A percentile compares a stretch with the other conserved stretches of the same genome.
These are phyloP conservation scores for Pleurotus citrinopileatus DNA, from an alignment of 768 basidiomycete species.

Conservation along the genomic window DNA sequence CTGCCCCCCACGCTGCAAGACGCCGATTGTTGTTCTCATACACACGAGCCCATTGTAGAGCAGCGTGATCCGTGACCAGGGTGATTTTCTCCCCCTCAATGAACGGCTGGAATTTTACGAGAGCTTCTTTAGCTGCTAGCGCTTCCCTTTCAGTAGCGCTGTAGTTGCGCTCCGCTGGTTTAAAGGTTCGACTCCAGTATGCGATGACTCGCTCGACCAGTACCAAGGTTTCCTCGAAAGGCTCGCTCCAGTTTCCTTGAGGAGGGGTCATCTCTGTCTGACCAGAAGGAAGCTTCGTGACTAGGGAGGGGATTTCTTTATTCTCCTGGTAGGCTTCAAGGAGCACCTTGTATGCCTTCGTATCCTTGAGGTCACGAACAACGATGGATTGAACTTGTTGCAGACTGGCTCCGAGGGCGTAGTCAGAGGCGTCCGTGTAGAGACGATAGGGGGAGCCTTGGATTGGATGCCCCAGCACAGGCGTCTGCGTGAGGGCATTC, in stretches of 20 bases:
- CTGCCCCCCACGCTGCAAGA: slow-evolving; percentile 27
- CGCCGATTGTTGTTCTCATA: slow-evolving; percentile 22
- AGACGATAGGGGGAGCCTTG: slow-evolving; percentile 28
- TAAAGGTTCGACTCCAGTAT: slow-evolving; percentile 26
- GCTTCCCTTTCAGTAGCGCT: slow-evolving; percentile 30
- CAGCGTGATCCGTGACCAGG: slow-evolving; percentile 22
- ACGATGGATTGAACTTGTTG: slow-evolving; percentile 30
- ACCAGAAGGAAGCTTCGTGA: slow-evolving; percentile 18
- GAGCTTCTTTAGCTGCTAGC: slow-evolving; percentile 22
- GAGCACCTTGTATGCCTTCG: slow-evolving; percentile 21
- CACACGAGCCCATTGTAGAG: slow-evolving; percentile 20
- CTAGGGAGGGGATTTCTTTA: slow-evolving; percentile 20
- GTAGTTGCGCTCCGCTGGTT: slow-evolving; percentile 26
- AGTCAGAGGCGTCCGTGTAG: slow-evolving; percentile 33
- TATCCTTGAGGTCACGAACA: slow-evolving; percentile 25
- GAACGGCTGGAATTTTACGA: slow-evolving; percentile 31
- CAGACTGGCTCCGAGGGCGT: slow-evolving; percentile 22
- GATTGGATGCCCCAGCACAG: slow-evolving; percentile 28
- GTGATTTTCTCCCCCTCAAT: slow-evolving; percentile 30
- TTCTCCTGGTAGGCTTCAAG: slow-evolving; percentile 16
- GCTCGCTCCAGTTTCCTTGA: slow-evolving; percentile 15
- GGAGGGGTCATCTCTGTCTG: slow-evolving; percentile 15
- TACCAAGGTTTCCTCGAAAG: slow-evolving; percentile 22
- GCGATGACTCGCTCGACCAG: slow-evolving; percentile 26
- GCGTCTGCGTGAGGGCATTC: slow-evolving; percentile 22